A percentile compares a stretch with the other conserved stretches of the same genome.
Conservation (phyloP, 1,284 basidiomycete species). For the Earliella scabrosa region DNA sequence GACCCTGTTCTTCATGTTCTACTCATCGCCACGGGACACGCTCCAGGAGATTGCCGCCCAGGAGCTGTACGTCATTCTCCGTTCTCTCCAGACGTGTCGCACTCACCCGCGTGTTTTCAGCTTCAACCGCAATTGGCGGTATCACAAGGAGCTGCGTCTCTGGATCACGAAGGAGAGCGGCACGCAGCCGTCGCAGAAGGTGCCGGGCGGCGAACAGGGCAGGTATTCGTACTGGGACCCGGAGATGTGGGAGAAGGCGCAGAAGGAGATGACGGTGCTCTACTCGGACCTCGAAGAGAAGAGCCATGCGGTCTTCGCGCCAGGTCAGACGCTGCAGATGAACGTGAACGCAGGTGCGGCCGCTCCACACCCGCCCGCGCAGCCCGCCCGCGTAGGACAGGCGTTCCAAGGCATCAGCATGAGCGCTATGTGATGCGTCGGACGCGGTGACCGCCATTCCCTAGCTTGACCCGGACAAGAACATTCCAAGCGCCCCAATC, state of each 20-base stretch:
- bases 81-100: background rate
- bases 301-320: slow-evolving; percentile 62
- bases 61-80: slow-evolving; percentile 77
- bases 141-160: slow-evolving; percentile 92
- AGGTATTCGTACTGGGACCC: slow-evolving; percentile 94
- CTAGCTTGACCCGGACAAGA: slow-evolving; percentile 20
- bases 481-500: slow-evolving; percentile 5
- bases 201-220: slow-evolving; percentile 88
- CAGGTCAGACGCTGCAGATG: slow-evolving; percentile 56
- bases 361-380: slow-evolving; percentile 42
- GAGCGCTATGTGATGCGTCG: slow-evolving; percentile 38
- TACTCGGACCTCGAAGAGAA: slow-evolving; percentile 91
- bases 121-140: slow-evolving; percentile 97
- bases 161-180: slow-evolving; percentile 97
- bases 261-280: slow-evolving; percentile 86
- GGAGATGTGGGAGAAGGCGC: slow-evolving; percentile 85
- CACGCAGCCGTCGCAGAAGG: slow-evolving; percentile 83
- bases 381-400: slow-evolving; percentile 31
- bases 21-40: slow-evolving; percentile 91
- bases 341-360: slow-evolving; percentile 35
- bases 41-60: slow-evolving; percentile 95
- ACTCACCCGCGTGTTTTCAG: slow-evolving; percentile 42
- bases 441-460: background rate
- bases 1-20: slow-evolving; percentile 99
- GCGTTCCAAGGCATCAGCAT: slow-evolving; percentile 41